Base-by-base conservation (phyloP, 2,329 filamentous ascomycete species). In the Colletotrichum sansevieriae region DNA sequence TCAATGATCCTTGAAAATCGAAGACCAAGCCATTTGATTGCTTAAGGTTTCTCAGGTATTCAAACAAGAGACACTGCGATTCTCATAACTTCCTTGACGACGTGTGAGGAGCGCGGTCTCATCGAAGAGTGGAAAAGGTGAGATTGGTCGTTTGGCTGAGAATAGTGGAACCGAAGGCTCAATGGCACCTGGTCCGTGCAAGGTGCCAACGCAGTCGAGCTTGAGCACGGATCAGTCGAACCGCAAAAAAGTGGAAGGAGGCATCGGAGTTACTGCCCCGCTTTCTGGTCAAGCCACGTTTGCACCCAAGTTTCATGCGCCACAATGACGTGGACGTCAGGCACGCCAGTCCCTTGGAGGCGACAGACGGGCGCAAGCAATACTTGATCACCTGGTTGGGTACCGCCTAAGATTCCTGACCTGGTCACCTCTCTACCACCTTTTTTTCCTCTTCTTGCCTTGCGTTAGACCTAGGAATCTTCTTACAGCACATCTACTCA, bases 271-370 rank as follows among this genome's bases (percentile, higher is more conserved):
- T 25, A 25, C 25, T 25, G 25, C 25, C 25, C 63, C 41, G 47
- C 47, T 35, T 20, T 15, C n/a, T 22, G 35, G 69, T 70, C 71
- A 73, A 76, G 75, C 75, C 75, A 76, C 75, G 75, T 66, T 65
- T 22, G 39, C 62, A 20, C 47, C n/a, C 12, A 13, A 25, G 55
- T 71, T 63, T 67, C 70, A 73, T 66, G 77, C 75, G 79, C 80
- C 80, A 81, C 81, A 8, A 83, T 83, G 81, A 83, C 81, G 79
- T 82, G 77, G 76, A 65, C 68, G 64, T 67, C 67, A 49, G 35
- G 22, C 52, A 41, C 49, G 10, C 8, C 49, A 54, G 49, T 25
- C 49, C 49, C 35, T 54, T 29, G 37, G 49, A 54, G 49, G 49
- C 49, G 29, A 54, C 9, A 12, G 29, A 37, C 9, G 10, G 29